These are phyloP conservation scores for Penicillium paneum DNA, from an alignment of 2,329 filamentous ascomycete genomes.

Conservation along the genomic window DNA sequence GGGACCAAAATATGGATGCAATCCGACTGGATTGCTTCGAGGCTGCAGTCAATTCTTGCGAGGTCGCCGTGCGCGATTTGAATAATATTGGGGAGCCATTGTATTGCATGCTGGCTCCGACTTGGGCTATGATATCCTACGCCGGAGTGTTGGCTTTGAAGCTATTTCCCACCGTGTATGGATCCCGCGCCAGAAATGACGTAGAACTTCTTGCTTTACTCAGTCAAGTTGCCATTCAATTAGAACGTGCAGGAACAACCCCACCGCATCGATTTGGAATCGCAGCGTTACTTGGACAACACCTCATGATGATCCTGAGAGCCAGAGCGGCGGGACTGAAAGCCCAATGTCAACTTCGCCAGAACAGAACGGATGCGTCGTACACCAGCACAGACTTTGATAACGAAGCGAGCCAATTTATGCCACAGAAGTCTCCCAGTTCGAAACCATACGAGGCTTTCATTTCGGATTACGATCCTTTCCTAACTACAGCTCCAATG, in stretches of 20 bases:
- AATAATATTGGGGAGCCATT: constrained; percentile 25
- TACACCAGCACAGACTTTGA: background rate
- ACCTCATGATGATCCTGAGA: constrained; percentile 27
- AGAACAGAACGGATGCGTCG: background rate
- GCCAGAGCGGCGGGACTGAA: constrained; percentile 16
- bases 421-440: background rate
- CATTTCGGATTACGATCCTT: constrained; percentile 21
- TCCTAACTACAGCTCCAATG: constrained; percentile 16
- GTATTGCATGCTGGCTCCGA: constrained; percentile 33
- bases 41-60: constrained; percentile 27
- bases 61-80: constrained; percentile 27
- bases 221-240: constrained; percentile 25
- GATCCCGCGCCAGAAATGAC: constrained; percentile 16
- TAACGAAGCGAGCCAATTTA: background rate
- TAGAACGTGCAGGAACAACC: constrained; percentile 28
- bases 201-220: constrained; percentile 28
- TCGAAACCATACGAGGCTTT: background rate
- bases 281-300: constrained; percentile 29
- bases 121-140: constrained; percentile 35
- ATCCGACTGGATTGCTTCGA: constrained; percentile 31
- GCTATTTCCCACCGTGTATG: constrained; percentile 25
- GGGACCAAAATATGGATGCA: constrained; percentile 10
- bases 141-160: constrained; percentile 27
- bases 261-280: constrained; percentile 31
- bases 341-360: background rate